Conservation (phyloP, 345 rosid genomes). For the Brassica incana region DNA sequence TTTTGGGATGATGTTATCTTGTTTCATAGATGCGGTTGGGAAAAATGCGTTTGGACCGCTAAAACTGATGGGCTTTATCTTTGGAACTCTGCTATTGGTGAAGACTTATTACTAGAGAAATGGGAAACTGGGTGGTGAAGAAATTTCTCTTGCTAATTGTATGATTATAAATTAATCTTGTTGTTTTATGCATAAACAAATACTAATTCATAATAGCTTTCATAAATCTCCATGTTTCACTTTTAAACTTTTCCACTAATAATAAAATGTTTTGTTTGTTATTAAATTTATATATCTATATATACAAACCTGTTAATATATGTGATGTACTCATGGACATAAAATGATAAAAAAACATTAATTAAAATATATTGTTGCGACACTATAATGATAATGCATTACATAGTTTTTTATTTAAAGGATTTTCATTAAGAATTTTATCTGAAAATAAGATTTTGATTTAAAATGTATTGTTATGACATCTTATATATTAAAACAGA, state of each 20-base stretch:
- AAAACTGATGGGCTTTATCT: slow-evolving; percentile 43
- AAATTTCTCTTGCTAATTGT: neutral
- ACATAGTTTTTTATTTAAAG: no score
- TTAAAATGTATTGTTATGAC: no score
- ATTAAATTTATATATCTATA: no score
- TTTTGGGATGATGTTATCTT: slow-evolving; percentile 38
- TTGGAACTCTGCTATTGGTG: slow-evolving; percentile 12
- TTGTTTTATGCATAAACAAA: neutral
- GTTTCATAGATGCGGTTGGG: slow-evolving; percentile 39
- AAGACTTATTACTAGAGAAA: slow-evolving; percentile 1
- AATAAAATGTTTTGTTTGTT: neutral
- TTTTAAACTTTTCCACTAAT: neutral
- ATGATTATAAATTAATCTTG: neutral
- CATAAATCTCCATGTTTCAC: neutral
- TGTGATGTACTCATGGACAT: no score
- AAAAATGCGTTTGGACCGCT: slow-evolving; percentile 42
- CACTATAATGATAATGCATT: no score
- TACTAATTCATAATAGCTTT: neutral
- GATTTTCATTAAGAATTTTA: no score
- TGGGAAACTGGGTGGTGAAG: slow-evolving; percentile 37
- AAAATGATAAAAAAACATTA: no score
- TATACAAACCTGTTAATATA: no score
- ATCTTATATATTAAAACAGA: no score
- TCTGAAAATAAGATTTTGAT: no score
- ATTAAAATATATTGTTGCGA: no score